phyloP scores from a whole-genome alignment of 352 stramenopile genomes.

The Thraustochytrium striatum region DNA sequence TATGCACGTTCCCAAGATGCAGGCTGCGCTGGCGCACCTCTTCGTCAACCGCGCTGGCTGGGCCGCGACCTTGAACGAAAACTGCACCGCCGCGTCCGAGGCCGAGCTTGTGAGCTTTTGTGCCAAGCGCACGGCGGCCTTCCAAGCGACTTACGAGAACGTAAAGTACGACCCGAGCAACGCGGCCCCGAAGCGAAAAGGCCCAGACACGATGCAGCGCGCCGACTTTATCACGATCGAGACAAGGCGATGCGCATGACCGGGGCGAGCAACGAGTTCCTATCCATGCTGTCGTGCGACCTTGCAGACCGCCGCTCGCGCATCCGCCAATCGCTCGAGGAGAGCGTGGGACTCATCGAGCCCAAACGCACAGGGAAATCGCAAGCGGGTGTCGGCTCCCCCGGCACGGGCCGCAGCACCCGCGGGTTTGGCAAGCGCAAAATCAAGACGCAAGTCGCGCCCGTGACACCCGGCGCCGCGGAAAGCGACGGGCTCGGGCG shows the following conservation, averaged over 20 bases:
- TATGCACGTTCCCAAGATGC: neutral
- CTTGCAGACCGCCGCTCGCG: neutral
- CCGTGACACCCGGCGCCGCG: too few species aligned
- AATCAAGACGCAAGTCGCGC: neutral
- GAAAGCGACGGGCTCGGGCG: neutral
- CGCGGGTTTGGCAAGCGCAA: neutral
- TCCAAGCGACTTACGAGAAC: slow-evolving; percentile 1
- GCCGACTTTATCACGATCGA: neutral
- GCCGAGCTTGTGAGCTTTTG: neutral
- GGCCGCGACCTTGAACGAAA: neutral
- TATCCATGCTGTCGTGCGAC: neutral
- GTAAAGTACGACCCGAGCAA: neutral
- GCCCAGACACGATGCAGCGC: neutral
- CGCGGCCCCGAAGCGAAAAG: neutral
- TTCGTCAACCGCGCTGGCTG: slow-evolving; percentile 5
- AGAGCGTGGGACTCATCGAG: neutral
- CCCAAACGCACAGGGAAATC: neutral
- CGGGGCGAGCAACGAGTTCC: neutral
- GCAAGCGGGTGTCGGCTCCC: neutral
- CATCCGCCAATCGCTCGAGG: neutral
- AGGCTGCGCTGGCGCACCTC: slow-evolving; percentile 34
- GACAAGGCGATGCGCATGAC: neutral
- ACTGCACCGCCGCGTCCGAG: neutral
- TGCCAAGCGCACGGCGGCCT: neutral
- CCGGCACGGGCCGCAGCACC: neutral